Percentiles rank a stretch among this genome's conserved stretches.
Evolutionary conservation across 306 rosid genomes (phyloP).

Genomic region (Sophora flavescens): DNA sequence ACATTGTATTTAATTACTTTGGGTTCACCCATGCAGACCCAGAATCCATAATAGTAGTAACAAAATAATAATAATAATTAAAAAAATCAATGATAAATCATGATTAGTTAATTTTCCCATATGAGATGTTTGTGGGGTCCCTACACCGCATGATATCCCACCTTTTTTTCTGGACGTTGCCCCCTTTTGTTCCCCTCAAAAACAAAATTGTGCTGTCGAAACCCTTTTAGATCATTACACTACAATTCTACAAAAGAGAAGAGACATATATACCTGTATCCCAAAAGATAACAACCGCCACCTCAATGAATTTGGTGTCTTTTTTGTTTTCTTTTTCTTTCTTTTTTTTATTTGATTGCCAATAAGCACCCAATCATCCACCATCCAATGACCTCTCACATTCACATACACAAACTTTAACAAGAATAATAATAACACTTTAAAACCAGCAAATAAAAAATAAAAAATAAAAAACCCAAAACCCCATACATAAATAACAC

Average conservation of each 20-base stretch:
- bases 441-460: slow-evolving; percentile 5
- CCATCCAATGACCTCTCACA: slow-evolving; percentile 47
- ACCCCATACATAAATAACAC: slow-evolving; percentile 24
- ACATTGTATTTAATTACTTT: background rate
- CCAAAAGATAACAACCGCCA: background rate
- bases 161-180: no score
- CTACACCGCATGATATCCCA: no score
- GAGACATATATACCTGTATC: no score
- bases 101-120: no score
- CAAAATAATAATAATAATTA: background rate
- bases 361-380: slow-evolving; percentile 54
- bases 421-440: slow-evolving; percentile 45
- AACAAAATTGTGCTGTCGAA: no score
- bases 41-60: background rate
- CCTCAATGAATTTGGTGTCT: slow-evolving; percentile 19
- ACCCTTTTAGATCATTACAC: background rate
- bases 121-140: no score
- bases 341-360: slow-evolving; percentile 39
- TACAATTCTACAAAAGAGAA: background rate
- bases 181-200: no score
- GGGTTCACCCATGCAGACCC: background rate
- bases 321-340: background rate
- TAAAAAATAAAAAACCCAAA: background rate
- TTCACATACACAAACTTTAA: slow-evolving; percentile 41
- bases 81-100: background rate